Conservation (phyloP, 768 basidiomycete genomes). For the Phanerochaete sordida region DNA sequence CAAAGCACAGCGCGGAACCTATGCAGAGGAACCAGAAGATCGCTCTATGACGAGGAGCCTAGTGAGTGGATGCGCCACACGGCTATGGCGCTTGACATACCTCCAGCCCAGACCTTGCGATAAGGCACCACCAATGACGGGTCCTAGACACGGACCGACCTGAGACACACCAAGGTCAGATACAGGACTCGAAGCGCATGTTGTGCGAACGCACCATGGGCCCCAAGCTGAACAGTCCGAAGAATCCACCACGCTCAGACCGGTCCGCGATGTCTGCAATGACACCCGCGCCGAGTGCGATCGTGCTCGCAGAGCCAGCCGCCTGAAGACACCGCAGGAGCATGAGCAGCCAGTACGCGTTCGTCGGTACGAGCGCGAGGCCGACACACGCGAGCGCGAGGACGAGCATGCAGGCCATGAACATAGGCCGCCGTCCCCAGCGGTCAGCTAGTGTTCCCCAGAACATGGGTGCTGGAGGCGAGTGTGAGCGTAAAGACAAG, state of each 20-base stretch:
- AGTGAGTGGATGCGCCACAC: background rate
- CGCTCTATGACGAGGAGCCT: constrained; percentile 22
- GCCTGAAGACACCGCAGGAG: constrained; percentile 79
- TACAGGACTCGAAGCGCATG: background rate
- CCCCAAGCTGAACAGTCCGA: constrained; percentile 62
- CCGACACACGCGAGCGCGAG: constrained; percentile 65
- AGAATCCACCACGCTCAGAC: constrained; percentile 70
- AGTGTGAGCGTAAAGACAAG: background rate
- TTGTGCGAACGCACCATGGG: constrained; percentile 46
- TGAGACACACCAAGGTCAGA: constrained; percentile 3
- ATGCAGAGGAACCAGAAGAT: constrained; percentile 44
- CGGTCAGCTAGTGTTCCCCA: constrained; percentile 73
- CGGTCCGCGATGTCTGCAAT: constrained; percentile 75
- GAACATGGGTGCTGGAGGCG: constrained; percentile 36
- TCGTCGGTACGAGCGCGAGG: constrained; percentile 49
- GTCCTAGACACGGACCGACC: constrained; percentile 35
- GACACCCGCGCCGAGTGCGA: constrained; percentile 58
- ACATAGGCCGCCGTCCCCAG: constrained; percentile 60
- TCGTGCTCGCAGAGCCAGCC: constrained; percentile 71
- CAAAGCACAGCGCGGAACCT: constrained; percentile 27
- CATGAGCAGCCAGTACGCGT: constrained; percentile 75
- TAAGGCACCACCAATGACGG: constrained; percentile 46
- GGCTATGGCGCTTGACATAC: constrained; percentile 13
- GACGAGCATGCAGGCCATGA: constrained; percentile 59
- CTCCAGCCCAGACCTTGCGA: constrained; percentile 28